phyloP scores from a whole-genome alignment of 805 yeast genomes.

The Phaffomyces opuntiae region DNA sequence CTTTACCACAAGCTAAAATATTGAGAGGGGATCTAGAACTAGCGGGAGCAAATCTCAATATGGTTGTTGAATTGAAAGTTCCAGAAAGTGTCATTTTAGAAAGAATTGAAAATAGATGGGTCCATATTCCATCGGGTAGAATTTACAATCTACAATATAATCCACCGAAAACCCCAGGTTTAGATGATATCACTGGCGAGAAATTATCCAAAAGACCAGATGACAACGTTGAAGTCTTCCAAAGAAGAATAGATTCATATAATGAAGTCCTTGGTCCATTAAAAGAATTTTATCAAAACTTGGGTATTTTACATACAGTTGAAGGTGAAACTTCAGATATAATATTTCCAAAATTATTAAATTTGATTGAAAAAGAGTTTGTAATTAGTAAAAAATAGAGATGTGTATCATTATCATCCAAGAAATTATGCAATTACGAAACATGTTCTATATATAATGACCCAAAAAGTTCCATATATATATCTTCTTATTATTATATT shows the following conservation, averaged over 20 bases:
- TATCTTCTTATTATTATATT: not conserved
- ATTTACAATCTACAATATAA: constrained; percentile 81
- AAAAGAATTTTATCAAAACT: constrained; percentile 47
- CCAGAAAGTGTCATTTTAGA: constrained; percentile 78
- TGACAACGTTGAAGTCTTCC: constrained; percentile 71
- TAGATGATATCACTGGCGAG: constrained; percentile 88
- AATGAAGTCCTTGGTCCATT: constrained; percentile 54
- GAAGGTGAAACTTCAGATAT: constrained; percentile 79
- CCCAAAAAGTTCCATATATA: too few species aligned
- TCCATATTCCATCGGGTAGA: constrained; percentile 79
- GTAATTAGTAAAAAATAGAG: not conserved
- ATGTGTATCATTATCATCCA: not conserved
- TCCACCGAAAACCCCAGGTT: constrained; percentile 79
- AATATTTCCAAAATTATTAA: constrained; percentile 63
- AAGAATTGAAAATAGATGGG: constrained; percentile 79
- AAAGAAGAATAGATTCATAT: constrained; percentile 58
- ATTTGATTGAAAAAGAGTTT: constrained; percentile 31
- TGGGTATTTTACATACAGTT: constrained; percentile 47
- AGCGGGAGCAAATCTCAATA: constrained; percentile 42
- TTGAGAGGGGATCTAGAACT: constrained; percentile 39
- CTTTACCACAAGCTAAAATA: constrained; percentile 59
- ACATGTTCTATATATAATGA: too few species aligned
- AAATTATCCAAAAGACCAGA: constrained; percentile 73
- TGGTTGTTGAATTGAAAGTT: constrained; percentile 82
- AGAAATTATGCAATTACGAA: not conserved